These are phyloP conservation scores for Paspalum notatum DNA, from an alignment of 176 grass and related monocot genomes.

Conservation along the genomic window DNA sequence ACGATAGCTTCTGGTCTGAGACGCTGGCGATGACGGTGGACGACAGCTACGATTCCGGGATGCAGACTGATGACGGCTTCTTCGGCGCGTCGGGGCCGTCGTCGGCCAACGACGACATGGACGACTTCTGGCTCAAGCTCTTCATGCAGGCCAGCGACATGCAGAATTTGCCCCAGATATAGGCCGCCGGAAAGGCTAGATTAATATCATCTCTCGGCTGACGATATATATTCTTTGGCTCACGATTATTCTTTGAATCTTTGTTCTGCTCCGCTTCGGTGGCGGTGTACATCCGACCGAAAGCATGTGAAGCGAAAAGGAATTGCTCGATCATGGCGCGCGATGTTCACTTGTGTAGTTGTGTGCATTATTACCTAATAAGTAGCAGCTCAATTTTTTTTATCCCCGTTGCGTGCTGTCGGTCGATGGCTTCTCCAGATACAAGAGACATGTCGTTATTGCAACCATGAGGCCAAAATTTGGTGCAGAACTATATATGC, in stretches of 20 bases:
- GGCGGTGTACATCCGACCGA: slow-evolving; percentile 16
- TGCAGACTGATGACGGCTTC: slow-evolving; percentile 4
- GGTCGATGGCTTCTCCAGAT: background rate
- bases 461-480: too few relatives aligned
- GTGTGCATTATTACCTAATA: background rate
- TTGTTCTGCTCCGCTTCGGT: slow-evolving; percentile 8
- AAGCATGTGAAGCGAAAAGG: background rate
- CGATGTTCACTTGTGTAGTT: background rate
- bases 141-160: slow-evolving; percentile 70
- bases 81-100: background rate
- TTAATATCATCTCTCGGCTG: background rate
- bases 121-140: slow-evolving; percentile 80
- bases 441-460: too few relatives aligned
- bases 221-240: slow-evolving; percentile 12
- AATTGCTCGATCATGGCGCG: slow-evolving; percentile 18
- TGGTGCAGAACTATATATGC: too few relatives aligned
- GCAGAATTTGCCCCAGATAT: slow-evolving; percentile 53
- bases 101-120: slow-evolving; percentile 55
- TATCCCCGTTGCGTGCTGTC: background rate
- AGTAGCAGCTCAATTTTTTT: background rate
- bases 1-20: slow-evolving; percentile 82
- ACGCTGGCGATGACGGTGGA: slow-evolving; percentile 54
- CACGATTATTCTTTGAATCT: slow-evolving; percentile 54
- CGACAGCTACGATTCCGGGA: slow-evolving; percentile 11
- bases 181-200: background rate